These are phyloP conservation scores for Aspergillus intermedius DNA, from an alignment of 2,329 filamentous ascomycete species.

Conservation along the genomic window DNA sequence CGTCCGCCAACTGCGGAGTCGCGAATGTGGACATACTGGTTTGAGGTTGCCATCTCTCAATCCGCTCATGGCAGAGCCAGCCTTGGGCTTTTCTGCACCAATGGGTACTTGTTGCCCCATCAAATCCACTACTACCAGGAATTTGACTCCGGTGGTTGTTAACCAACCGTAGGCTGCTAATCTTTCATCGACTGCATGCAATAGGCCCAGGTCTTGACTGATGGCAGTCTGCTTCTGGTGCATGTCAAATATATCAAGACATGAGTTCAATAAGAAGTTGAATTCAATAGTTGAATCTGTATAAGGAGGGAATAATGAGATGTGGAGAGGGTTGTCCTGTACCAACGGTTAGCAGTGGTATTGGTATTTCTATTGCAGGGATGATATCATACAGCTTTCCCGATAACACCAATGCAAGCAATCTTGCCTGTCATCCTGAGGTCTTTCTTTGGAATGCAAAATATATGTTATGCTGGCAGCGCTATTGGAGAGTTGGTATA, in stretches of 20 bases:
- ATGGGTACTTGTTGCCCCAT: constrained; percentile 56
- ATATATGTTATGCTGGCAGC: no score
- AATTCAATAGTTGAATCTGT: constrained; percentile 65
- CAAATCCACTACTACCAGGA: constrained; percentile 88
- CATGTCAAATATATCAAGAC: constrained; percentile 81
- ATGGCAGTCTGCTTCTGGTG: constrained; percentile 65
- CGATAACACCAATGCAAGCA: constrained; percentile 88
- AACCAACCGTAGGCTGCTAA: constrained; percentile 92
- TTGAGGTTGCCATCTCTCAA: constrained; percentile 82
- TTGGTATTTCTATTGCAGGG: background rate
- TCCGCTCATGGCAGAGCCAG: constrained; percentile 49
- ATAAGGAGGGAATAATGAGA: constrained; percentile 78
- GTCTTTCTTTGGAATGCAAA: no score
- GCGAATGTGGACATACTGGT: constrained; percentile 49
- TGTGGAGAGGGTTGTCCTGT: constrained; percentile 93
- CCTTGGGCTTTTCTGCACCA: constrained; percentile 25
- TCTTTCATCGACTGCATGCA: constrained; percentile 90
- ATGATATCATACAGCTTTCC: constrained; percentile 65
- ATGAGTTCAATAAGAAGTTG: constrained; percentile 52
- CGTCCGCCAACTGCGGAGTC: background rate
- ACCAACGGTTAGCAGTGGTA: constrained; percentile 3
- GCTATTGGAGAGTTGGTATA: no score
- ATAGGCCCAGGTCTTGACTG: constrained; percentile 80
- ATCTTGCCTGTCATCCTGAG: constrained; percentile 59
- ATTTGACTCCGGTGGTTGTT: constrained; percentile 88